Conservation (phyloP, 192 early-diverging fungal species). For the Coemansia sp. region DNA sequence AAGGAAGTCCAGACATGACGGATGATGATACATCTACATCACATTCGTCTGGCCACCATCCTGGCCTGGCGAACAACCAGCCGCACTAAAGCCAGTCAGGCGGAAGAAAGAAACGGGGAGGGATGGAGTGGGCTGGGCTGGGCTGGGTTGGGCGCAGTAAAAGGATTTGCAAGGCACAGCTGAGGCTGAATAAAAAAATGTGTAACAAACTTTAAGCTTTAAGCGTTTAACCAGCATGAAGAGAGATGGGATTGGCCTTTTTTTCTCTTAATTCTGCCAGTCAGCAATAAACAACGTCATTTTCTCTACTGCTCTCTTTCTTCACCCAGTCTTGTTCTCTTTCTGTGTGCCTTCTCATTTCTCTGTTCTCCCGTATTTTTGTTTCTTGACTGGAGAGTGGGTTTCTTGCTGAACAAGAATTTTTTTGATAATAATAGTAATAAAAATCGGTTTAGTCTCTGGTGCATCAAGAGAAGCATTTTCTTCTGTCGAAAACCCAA, state of each 20-base stretch:
- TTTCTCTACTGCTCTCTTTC: not conserved
- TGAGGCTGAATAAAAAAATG: not conserved
- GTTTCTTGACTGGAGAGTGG: not conserved
- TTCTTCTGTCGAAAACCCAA: not conserved
- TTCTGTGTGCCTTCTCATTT: not conserved
- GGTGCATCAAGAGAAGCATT: not conserved
- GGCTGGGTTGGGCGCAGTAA: constrained; percentile 2
- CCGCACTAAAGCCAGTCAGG: no score
- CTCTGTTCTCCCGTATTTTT: not conserved
- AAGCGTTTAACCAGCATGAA: no score
- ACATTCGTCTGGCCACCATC: no score
- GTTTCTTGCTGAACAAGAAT: not conserved
- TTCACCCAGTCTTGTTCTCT: not conserved
- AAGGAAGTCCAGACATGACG: no score
- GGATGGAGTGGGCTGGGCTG: no score
- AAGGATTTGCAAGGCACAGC: not conserved
- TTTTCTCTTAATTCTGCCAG: no score
- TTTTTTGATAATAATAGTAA: no score
- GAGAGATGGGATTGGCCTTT: no score
- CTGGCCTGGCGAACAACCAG: no score
- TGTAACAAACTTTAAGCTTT: no score
- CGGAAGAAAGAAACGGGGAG: no score
- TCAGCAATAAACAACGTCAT: not conserved
- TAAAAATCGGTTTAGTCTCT: not conserved
- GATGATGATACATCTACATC: no score